phyloP scores from a whole-genome alignment of 2,329 filamentous ascomycete genomes.

The Fusarium pseudograminearum region DNA sequence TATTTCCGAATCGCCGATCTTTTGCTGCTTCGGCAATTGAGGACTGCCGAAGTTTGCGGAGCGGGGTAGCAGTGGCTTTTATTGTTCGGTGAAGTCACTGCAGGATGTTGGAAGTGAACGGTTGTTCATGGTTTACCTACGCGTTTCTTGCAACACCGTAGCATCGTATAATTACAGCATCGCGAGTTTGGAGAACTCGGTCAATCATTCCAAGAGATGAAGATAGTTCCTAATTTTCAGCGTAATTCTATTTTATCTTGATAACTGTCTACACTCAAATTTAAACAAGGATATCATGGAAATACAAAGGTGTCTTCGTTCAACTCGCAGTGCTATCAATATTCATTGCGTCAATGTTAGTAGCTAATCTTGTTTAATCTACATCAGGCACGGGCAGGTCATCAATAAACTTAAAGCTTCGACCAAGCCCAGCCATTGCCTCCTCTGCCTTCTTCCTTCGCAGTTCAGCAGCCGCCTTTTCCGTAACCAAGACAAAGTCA shows the following conservation, averaged over 20 bases:
- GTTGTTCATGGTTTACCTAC: background rate
- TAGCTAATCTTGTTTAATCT: background rate
- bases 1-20: constrained; percentile 15
- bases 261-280: no score
- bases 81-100: no score
- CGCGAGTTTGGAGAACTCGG: fast-evolving
- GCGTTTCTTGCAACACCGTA: background rate
- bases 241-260: fast-evolving
- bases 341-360: background rate
- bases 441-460: constrained; percentile 23
- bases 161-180: no score
- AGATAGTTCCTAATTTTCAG: background rate
- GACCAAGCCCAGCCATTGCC: constrained; percentile 18
- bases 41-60: background rate
- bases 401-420: constrained; percentile 19
- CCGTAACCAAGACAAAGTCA: constrained; percentile 25
- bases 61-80: background rate
- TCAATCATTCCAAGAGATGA: background rate
- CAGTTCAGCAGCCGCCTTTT: constrained; percentile 13
- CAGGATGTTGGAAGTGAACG: background rate
- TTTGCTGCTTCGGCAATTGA: constrained; percentile 1
- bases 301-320: no score
- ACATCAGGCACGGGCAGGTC: constrained; percentile 23
- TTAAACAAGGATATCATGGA: no score
- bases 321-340: no score